Evolutionary conservation across 257 asterid species (phyloP), one percentile per base, ranked within the genome.

Genomic region (Cordia subcordata): DNA sequence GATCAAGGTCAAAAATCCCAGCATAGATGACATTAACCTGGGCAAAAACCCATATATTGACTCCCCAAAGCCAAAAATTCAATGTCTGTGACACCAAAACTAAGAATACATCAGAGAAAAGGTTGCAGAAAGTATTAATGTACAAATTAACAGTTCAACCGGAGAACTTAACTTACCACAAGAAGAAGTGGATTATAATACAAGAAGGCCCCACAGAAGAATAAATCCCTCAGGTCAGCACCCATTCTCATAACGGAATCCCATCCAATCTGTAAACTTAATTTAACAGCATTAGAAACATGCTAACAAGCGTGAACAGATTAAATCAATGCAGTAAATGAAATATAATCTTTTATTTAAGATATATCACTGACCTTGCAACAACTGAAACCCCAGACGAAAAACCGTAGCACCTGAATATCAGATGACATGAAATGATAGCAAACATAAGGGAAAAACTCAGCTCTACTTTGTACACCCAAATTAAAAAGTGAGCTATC

Each of bases 241-340:
- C 96, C 83, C 99, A 94, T 94, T 85, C 97, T 82, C 97, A 90
- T 87, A 64, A 94, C 99, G 51, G 99, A 87, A 76, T 90, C 95
- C 99, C 97, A 87, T 78, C 96, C 93, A 57, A 94, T 76, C 99
- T 94, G 89, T 73, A 69, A 69, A 75, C 56, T 62, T 60, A 27
- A 49, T 57, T 35, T 62, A 19, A 65, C 37, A 27, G 16, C 57
- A 74, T 49, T 68, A 27, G 68, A 38, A 67, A 68, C 18, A 8
- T 32, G 68, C n/a, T n/a, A 75, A 46, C 56, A 59, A 55, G 62
- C 33, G 55, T 39, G 33, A 64, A 57, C 14, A 20, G 13, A 53
- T 53, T 33, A 53, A 22, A 53, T 20, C 33, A 53, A 20, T 13
- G 16, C 23, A 17, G 40, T 16, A 22, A 45, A 22, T 33, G 17